Conservation (phyloP, 2,329 filamentous ascomycete species). For the Cladophialophora psammophila region DNA sequence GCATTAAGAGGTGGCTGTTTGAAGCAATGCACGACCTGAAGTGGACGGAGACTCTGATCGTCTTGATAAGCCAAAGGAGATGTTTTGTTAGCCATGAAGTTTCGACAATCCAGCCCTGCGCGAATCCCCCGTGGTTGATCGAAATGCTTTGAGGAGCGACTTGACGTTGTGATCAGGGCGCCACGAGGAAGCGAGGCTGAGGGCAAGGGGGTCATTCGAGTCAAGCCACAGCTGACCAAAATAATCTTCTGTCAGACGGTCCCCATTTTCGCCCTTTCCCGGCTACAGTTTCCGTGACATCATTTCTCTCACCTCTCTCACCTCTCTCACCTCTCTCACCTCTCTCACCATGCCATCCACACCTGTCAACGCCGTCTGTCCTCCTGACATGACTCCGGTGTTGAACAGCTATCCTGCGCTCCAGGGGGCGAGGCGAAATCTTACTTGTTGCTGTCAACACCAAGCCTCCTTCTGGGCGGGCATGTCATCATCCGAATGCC, state of each 20-base stretch:
- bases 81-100: not conserved
- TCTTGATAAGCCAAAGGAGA: not conserved
- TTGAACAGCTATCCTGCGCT: not conserved
- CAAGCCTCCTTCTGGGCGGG: not conserved
- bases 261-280: not conserved
- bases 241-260: not conserved
- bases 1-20: not conserved
- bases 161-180: too few relatives aligned
- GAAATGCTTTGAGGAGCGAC: too few relatives aligned
- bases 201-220: not conserved
- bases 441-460: not conserved
- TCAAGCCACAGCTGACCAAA: not conserved
- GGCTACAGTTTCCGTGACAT: slow-evolving; percentile 2
- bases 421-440: not conserved
- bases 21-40: not conserved
- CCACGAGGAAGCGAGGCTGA: too few relatives aligned
- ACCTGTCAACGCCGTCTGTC: not conserved
- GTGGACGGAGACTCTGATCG: not conserved
- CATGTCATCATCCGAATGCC: not conserved
- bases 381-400: not conserved
- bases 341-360: not conserved
- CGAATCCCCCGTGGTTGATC: not conserved
- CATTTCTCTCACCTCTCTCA: not conserved
- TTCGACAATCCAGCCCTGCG: not conserved
- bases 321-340: not conserved